Evolutionary conservation across 768 basidiomycete genomes (phyloP), one percentile per base, ranked within the genome.

Genomic region (Leccinum rimulosum): DNA sequence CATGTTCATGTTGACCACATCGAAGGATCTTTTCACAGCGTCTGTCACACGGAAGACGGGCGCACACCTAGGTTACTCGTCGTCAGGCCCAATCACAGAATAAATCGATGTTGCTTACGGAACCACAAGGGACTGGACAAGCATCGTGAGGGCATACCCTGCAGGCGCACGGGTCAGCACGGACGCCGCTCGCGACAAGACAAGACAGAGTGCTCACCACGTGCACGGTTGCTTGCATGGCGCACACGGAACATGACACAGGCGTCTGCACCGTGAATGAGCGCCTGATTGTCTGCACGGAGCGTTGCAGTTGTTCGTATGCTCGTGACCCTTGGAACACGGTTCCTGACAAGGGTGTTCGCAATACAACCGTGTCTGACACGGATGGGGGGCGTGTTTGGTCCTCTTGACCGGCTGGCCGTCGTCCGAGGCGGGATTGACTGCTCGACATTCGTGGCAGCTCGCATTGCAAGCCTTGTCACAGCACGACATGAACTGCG

Each of bases 111-210:
- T 30, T 11, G 76, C 86, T 73, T 58, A 88, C 87, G 5, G 87
- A 86, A 15, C 87, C 86, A 65, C 88, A 89, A 0, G 86, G 81
- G 7, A 89, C 79, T 4, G 81, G 80, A 59, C 88, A 89, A 1
- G 52, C 57, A 30, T 77, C 61, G 63, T 89, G 88, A 10, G 75
- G 62, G 63, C 88, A 89, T 2, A 47, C 65, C 85, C 83, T 83
- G 51, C 3, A n/a, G 5, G 4, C 7, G 1, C 19, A 28, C 27
- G 47, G 19, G n/a, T 70, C 35, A 68, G 7, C 8, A 52, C 11
- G n/a, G 49, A 27, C 38, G 38, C 30, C 2, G 2, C 15, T 9
- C 0, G 36, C 1, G 33, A 55, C 22, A 22, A 8, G 48, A 31
- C 14, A 4, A n/a, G 36, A 25, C 28, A 30, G 49, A 49, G 57